Base-by-base conservation (phyloP, 768 basidiomycete genomes). In the Russula olivacea region DNA sequence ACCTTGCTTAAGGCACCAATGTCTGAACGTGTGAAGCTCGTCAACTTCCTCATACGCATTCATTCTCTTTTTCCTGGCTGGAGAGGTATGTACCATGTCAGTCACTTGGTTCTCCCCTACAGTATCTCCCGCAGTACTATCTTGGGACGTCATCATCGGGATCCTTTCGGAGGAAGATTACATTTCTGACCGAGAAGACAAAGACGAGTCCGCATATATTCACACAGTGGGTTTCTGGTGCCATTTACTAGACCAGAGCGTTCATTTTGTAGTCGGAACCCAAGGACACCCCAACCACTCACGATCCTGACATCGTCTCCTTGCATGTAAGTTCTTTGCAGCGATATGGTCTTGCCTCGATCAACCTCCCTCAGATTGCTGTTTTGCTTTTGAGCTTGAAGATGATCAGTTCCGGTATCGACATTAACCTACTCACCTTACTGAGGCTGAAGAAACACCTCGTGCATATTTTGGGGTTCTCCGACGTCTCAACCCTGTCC, bases 21-120 rank as follows among this genome's bases (percentile, higher is more conserved):
- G 14, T 63, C 76, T 1, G 87, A 88, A 56, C 81, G 86, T 17
- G 73, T 81, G 38, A 80, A 77, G 55, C 76, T 91, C 12, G 75
- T 83, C 17, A 76, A 79, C 10, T 91, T 90, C 72, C 74, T 90
- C 19, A 78, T 83, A 34, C 87, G 86, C 68, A 77, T 91, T 32
- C 83, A 78, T n/a, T 77, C 86, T 0, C 81, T 87, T 72, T 86
- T 89, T 72, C 80, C 86, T 19, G 71, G 66, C 15, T 91, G 89
- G 89, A 76, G 77, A 80, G 78, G 88, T 88, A 66, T 56, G 72
- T 58, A 6, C 23, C 28, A n/a, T 17, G n/a, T 38, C 15, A 17
- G 23, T 32, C n/a, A 30, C 41, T 6, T 45, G 14, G 9, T 17
- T 10, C 28, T 54, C 4, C 34, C n/a, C 34, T 6, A 53, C 50